Evolutionary conservation across 2,329 filamentous ascomycete species (phyloP).

Genomic region (Sclerotinia nivalis): DNA sequence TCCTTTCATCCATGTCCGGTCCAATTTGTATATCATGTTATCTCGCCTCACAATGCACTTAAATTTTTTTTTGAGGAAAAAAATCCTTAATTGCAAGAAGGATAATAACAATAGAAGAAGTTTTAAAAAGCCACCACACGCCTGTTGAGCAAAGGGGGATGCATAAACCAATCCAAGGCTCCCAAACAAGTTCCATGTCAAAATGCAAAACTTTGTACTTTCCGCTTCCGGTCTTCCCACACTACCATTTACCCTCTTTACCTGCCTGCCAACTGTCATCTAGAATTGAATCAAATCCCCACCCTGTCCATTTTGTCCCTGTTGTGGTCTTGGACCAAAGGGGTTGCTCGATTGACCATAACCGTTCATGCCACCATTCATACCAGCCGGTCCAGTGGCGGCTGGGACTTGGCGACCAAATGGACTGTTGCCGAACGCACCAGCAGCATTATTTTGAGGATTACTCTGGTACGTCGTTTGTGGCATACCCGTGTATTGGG

Average conservation of each 20-base stretch:
- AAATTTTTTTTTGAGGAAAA: slow-evolving; percentile 22
- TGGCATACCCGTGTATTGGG: slow-evolving; percentile 79
- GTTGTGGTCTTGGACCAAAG: slow-evolving; percentile 55
- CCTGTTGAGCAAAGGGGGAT: slow-evolving; percentile 15
- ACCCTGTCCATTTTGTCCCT: slow-evolving; percentile 47
- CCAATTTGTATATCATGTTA: slow-evolving; percentile 26
- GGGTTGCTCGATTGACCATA: slow-evolving; percentile 49
- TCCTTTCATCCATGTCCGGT: neutral
- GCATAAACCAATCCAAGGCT: slow-evolving; percentile 19
- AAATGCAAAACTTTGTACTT: slow-evolving; percentile 26
- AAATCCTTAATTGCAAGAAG: slow-evolving; percentile 6
- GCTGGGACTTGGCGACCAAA: slow-evolving; percentile 51
- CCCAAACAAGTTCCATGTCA: slow-evolving; percentile 11
- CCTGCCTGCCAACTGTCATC: neutral
- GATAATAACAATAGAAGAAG: slow-evolving; percentile 25
- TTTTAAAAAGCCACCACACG: slow-evolving; percentile 23
- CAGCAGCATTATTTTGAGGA: slow-evolving; percentile 42
- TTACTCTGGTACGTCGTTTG: slow-evolving; percentile 55
- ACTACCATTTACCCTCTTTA: neutral
- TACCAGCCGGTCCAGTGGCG: slow-evolving; percentile 57
- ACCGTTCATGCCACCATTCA: slow-evolving; percentile 52
- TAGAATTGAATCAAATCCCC: slow-evolving; percentile 42
- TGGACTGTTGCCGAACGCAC: slow-evolving; percentile 32
- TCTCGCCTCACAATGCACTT: slow-evolving; percentile 24
- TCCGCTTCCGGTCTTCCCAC: slow-evolving; percentile 12